Evolutionary conservation across 257 asterid species (phyloP).

Genomic region (Nicotiana paniculata): DNA sequence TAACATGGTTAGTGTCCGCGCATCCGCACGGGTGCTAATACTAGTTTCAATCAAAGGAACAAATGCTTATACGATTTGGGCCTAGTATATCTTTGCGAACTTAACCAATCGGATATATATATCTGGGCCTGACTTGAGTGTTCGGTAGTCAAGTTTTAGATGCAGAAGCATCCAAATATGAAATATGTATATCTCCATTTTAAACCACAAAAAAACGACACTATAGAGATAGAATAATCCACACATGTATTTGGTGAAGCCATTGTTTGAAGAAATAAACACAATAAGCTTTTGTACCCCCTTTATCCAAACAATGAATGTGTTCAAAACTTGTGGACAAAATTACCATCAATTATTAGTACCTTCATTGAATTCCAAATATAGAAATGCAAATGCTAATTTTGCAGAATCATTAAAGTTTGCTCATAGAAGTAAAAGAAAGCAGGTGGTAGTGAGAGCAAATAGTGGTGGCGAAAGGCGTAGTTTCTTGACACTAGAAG

Average conservation of each 20-base stretch:
- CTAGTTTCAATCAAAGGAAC: too few species aligned
- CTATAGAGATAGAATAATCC: neutral
- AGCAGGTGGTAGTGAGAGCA: constrained; percentile 11
- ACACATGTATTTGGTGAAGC: neutral
- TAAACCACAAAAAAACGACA: neutral
- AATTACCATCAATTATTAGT: constrained; percentile 7
- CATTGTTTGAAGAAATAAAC: neutral
- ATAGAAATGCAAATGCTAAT: neutral
- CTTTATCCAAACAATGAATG: neutral
- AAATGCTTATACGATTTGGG: too few species aligned
- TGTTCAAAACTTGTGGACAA: neutral
- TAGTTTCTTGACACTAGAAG: constrained; percentile 55
- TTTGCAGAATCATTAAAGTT: neutral
- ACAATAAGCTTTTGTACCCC: neutral
- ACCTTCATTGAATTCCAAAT: neutral
- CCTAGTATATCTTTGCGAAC: too few species aligned
- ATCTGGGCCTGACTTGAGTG: neutral
- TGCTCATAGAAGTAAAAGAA: neutral
- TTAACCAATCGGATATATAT: too few species aligned
- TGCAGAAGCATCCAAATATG: neutral
- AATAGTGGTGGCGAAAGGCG: constrained; percentile 17
- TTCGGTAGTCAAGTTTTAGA: neutral
- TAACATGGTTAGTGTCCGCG: too few species aligned
- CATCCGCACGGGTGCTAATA: too few species aligned
- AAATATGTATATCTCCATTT: neutral